Conservation (phyloP, 2,329 filamentous ascomycete genomes). For the Tolypocladium paradoxum region DNA sequence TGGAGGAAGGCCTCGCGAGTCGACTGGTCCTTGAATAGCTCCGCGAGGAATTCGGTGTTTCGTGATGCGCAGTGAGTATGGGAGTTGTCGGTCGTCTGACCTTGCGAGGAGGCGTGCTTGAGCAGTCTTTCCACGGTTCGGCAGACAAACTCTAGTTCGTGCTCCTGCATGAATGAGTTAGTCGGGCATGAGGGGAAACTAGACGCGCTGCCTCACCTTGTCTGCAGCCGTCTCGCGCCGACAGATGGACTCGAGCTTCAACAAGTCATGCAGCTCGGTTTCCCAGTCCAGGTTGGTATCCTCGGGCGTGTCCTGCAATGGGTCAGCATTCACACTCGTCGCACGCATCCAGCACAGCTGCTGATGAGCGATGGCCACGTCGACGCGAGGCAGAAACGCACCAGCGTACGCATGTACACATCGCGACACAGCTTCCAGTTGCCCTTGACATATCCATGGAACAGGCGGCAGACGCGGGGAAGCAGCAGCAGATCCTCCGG, state of each 20-base stretch:
- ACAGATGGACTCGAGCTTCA: slow-evolving; percentile 34
- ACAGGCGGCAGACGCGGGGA: slow-evolving; percentile 36
- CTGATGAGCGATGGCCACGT: no score
- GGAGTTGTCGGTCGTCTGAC: slow-evolving; percentile 17
- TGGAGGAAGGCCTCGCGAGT: slow-evolving; percentile 52
- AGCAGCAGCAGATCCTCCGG: slow-evolving; percentile 45
- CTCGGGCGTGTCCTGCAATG: slow-evolving; percentile 19
- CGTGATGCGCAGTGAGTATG: slow-evolving; percentile 33
- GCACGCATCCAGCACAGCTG: background rate
- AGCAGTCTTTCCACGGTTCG: slow-evolving; percentile 34
- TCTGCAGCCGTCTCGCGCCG: slow-evolving; percentile 15
- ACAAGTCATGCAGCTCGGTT: slow-evolving; percentile 30
- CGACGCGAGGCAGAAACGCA: slow-evolving; percentile 20
- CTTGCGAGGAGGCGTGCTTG: slow-evolving; percentile 27
- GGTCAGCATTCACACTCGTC: background rate
- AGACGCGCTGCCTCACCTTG: slow-evolving; percentile 24
- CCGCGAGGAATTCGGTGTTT: slow-evolving; percentile 32
- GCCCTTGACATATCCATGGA: slow-evolving; percentile 43
- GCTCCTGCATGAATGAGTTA: slow-evolving; percentile 16
- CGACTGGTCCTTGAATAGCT: slow-evolving; percentile 31
- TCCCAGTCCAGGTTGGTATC: slow-evolving; percentile 30
- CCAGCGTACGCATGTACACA: slow-evolving; percentile 48
- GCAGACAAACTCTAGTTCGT: slow-evolving; percentile 37
- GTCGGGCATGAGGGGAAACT: background rate
- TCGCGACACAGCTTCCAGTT: slow-evolving; percentile 51